phyloP scores from a whole-genome alignment of 768 basidiomycete species.

The Filobasidium floriforme region DNA sequence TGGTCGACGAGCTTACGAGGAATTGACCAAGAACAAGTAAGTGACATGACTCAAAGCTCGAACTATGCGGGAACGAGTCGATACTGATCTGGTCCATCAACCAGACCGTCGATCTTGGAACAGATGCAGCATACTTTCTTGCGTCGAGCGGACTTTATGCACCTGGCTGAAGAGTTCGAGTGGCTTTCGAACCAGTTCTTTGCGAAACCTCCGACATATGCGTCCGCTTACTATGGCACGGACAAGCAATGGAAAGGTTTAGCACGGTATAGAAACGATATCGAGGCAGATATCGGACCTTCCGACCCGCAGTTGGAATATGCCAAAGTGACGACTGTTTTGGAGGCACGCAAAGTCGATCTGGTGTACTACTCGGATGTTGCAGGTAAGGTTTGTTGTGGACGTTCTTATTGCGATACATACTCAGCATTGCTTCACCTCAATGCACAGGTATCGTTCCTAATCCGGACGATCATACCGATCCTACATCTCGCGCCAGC shows the following conservation, averaged over 20 bases:
- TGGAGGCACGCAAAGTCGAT: slow-evolving; percentile 70
- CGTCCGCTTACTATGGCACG: slow-evolving; percentile 5
- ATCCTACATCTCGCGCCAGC: background rate
- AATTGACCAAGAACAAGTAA: slow-evolving; percentile 49
- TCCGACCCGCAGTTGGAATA: slow-evolving; percentile 55
- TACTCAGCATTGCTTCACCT: background rate
- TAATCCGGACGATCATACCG: slow-evolving; percentile 3
- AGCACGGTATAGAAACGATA: slow-evolving; percentile 43
- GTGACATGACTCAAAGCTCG: slow-evolving; percentile 6
- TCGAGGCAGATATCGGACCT: slow-evolving; percentile 7
- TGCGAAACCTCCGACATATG: slow-evolving; percentile 30
- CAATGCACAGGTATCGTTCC: slow-evolving; percentile 9
- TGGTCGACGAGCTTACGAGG: slow-evolving; percentile 58
- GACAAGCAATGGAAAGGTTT: slow-evolving; percentile 46
- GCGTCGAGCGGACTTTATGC: slow-evolving; percentile 33
- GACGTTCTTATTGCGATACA: background rate
- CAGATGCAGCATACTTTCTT: slow-evolving; percentile 24
- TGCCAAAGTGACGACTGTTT: slow-evolving; percentile 72
- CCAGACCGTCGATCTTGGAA: slow-evolving; percentile 11
- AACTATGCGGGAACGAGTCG: background rate
- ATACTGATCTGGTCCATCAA: slow-evolving; percentile 16
- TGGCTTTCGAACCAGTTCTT: slow-evolving; percentile 31
- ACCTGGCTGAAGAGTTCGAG: slow-evolving; percentile 30
- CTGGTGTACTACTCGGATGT: slow-evolving; percentile 80
- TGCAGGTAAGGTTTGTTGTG: slow-evolving; percentile 54